A percentile compares a stretch with the other conserved stretches of the same genome.
Evolutionary conservation across 495 filamentous ascomycete genomes (phyloP).

Genomic region (Pseudoneurospora amorphoporcata): DNA sequence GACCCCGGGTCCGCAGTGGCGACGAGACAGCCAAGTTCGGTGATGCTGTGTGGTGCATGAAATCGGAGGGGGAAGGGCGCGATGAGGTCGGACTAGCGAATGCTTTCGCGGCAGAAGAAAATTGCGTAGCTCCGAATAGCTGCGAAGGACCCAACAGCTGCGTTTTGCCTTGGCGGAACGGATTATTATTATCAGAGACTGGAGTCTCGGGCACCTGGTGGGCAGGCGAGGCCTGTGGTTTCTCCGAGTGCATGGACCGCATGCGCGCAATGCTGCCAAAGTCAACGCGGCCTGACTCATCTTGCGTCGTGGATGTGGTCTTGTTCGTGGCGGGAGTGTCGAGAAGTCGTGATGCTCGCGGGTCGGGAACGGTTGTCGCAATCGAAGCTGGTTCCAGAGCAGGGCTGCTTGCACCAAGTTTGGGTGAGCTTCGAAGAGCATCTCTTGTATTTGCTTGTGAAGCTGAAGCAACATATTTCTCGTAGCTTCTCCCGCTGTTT

Average conservation of each 20-base stretch:
- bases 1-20: constrained; percentile 31
- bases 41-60: constrained; percentile 26
- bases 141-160: constrained; percentile 33
- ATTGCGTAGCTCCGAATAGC: constrained; percentile 35
- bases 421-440: background rate
- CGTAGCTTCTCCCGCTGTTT: constrained; percentile 35
- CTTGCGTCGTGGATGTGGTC: constrained; percentile 5
- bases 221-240: constrained; percentile 1
- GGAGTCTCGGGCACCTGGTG: constrained; percentile 32
- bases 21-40: constrained; percentile 30
- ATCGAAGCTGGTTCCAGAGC: background rate
- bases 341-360: constrained; percentile 23
- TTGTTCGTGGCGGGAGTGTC: background rate
- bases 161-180: constrained; percentile 27
- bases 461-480: constrained; percentile 18
- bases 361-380: constrained; percentile 12
- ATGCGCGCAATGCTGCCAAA: constrained; percentile 7
- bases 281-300: constrained; percentile 17
- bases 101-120: constrained; percentile 29
- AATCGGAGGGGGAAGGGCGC: constrained; percentile 34
- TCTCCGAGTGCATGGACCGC: constrained; percentile 5
- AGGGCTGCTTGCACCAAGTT: constrained; percentile 1
- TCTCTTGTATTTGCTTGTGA: background rate
- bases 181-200: constrained; percentile 22
- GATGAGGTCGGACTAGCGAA: constrained; percentile 38